These are phyloP conservation scores for Boletus tylopilopsis DNA, from an alignment of 768 basidiomycete species.

Conservation along the genomic window DNA sequence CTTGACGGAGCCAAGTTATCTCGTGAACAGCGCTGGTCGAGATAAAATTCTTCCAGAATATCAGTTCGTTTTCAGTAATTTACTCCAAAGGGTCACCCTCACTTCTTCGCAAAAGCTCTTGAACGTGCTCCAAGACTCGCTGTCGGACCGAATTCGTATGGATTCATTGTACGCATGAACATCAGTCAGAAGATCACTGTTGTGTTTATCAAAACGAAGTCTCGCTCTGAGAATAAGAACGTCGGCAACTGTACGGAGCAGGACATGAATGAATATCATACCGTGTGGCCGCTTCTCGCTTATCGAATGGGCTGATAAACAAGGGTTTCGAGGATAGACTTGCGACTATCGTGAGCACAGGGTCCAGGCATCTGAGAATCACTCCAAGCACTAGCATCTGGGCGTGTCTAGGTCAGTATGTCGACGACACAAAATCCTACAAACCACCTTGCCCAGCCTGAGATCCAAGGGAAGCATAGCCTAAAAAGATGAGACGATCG, in stretches of 20 bases:
- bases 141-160: conserved; percentile 45
- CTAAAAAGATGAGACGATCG: conserved; percentile 34
- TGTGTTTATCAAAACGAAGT: conserved; percentile 59
- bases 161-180: conserved; percentile 71
- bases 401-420: background rate
- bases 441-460: conserved; percentile 71
- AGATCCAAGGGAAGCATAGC: conserved; percentile 85
- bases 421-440: background rate
- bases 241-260: background rate
- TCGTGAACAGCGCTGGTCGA: conserved; percentile 70
- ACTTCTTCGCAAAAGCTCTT: conserved; percentile 72
- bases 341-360: conserved; percentile 78
- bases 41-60: conserved; percentile 69
- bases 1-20: conserved; percentile 69
- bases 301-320: conserved; percentile 78
- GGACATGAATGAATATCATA: conserved; percentile 31
- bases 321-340: conserved; percentile 84
- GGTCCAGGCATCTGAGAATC: conserved; percentile 80
- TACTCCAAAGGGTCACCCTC: background rate
- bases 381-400: conserved; percentile 86
- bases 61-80: background rate
- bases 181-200: conserved; percentile 86
- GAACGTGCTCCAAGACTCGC: conserved; percentile 43
- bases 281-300: conserved; percentile 75
- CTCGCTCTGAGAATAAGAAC: conserved; percentile 52